A percentile compares a stretch with the other conserved stretches of the same genome.
These are phyloP conservation scores for Colletotrichum sp. DNA, from an alignment of 2,329 filamentous ascomycete species.

Conservation along the genomic window DNA sequence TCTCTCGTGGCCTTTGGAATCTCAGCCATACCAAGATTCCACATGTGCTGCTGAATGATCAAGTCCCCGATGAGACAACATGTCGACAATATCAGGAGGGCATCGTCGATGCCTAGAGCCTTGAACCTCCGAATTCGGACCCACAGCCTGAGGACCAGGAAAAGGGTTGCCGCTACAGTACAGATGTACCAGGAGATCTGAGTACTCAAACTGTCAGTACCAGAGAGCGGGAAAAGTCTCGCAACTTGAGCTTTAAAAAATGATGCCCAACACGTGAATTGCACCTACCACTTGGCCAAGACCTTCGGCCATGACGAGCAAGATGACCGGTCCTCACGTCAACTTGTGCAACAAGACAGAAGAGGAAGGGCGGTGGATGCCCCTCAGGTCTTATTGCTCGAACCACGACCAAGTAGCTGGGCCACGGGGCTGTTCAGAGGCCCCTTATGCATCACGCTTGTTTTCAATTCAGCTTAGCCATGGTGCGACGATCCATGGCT, in stretches of 20 bases:
- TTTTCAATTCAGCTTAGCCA: not conserved
- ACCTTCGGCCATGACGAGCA: constrained; percentile 8
- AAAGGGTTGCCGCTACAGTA: constrained; percentile 26
- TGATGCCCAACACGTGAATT: not conserved
- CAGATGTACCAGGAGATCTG: constrained; percentile 25
- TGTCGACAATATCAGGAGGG: constrained; percentile 31
- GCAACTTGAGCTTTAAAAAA: not conserved
- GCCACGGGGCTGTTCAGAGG: not conserved
- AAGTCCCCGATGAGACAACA: constrained; percentile 35
- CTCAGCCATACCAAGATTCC: constrained; percentile 28
- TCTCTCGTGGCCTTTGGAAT: constrained; percentile 25
- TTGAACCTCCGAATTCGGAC: constrained; percentile 32
- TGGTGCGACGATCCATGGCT: not conserved
- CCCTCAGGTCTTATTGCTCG: constrained; percentile 10
- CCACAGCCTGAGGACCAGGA: constrained; percentile 31
- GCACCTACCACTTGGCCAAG: constrained; percentile 11
- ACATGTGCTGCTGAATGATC: constrained; percentile 33
- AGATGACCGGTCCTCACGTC: not conserved
- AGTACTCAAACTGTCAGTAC: not conserved
- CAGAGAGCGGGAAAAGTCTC: not conserved
- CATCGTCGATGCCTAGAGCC: constrained; percentile 32
- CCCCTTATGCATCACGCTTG: not conserved
- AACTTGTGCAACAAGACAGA: not conserved
- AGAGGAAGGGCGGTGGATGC: not conserved
- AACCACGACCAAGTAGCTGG: not conserved